Base-by-base conservation (phyloP, 805 yeast species). In the Wickerhamomyces strasburgensis region DNA sequence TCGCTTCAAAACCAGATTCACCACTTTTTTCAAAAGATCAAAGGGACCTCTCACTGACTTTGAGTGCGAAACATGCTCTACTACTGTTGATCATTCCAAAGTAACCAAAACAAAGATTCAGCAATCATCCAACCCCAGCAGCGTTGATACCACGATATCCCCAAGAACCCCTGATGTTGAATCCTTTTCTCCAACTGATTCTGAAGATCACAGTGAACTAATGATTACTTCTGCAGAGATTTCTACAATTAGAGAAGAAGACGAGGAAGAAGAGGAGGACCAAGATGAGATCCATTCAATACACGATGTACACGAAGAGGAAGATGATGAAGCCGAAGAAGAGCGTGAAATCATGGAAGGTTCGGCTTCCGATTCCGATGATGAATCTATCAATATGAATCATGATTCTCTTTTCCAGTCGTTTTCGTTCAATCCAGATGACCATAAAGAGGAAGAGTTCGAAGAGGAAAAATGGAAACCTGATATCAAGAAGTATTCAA, bases 401-500 rank as follows among this genome's bases (percentile, higher is more conserved):
- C 56, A 47, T 19, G 48, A 38, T 23, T 34, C 43, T n/a, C 7
- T 21, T 7, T 21, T 21, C 25, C 7, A 21, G 11, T 21, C 25
- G 25, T 21, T 21, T 21, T 8, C 25, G 11, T 21, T 21, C 10
- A 52, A 44, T 6, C 55, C 42, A 16, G 43, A 45, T 9, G 49
- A 46, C 5, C 24, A 35, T 9, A 37, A 37, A 6, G 40, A 38
- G 15, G 41, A 44, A 4, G 28, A 69, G 5, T 43, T 39, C 18
- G 29, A 29, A 3, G 43, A 43, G 19, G 36, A 35, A 14, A 48
- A 75, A 47, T 78, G 83, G 82, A 52, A 47, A 6, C 83, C 82
- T 2, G 49, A 56, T 9, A 60, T 59, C 11, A 67, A 65, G 40
- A 39, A 49, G 15, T 48, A 55, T 18, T 48, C 68, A 3, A 54